Conservation (phyloP, 345 rosid species). For the Odontarrhena argentea region DNA sequence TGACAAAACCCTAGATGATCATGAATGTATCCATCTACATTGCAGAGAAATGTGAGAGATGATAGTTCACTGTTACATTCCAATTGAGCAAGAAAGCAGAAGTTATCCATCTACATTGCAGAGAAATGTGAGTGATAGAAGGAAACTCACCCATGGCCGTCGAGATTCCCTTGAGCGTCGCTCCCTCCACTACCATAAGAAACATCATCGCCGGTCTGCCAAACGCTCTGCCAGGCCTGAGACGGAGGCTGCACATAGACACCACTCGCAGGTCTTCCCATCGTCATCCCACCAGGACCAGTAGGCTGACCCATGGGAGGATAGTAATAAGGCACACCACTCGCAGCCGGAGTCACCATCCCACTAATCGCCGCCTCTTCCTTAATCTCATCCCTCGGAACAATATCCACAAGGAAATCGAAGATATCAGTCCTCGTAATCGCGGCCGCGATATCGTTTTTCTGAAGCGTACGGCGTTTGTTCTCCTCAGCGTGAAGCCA, state of each 20-base stretch:
- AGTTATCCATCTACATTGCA: constrained; percentile 18
- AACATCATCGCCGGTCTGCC: constrained; percentile 81
- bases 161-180: constrained; percentile 71
- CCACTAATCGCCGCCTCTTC: constrained; percentile 69
- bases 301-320: constrained; percentile 88
- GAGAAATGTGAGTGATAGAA: not conserved
- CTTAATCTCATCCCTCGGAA: constrained; percentile 86
- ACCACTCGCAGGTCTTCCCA: constrained; percentile 85
- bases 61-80: too few relatives aligned
- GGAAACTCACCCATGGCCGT: constrained; percentile 50
- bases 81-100: too few relatives aligned
- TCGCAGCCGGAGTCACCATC: constrained; percentile 64
- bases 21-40: not conserved
- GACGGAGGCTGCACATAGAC: constrained; percentile 86
- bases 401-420: constrained; percentile 89
- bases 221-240: constrained; percentile 94
- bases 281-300: constrained; percentile 83
- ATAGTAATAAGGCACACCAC: constrained; percentile 82
- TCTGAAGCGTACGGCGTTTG: constrained; percentile 90
- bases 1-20: constrained; percentile 12
- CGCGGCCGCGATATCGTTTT: constrained; percentile 93
- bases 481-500: constrained; percentile 99
- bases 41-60: too few relatives aligned
- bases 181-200: constrained; percentile 67
- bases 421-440: constrained; percentile 88